Evolutionary conservation across 768 basidiomycete species (phyloP).

Genomic region (Lyophyllum shimeji): DNA sequence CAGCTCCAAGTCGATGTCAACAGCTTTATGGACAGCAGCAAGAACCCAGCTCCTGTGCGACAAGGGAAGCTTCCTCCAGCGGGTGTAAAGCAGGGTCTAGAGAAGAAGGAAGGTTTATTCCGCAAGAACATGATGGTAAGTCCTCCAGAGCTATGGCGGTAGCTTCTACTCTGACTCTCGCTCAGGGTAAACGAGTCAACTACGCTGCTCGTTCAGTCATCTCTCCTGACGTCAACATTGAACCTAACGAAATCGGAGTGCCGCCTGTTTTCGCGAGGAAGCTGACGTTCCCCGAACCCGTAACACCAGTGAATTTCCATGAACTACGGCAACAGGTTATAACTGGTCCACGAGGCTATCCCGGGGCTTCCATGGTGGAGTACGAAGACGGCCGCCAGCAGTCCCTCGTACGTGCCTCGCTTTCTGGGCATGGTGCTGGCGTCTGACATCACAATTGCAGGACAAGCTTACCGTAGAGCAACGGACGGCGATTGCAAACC

Average conservation of each 20-base stretch:
- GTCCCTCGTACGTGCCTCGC: slow-evolving; percentile 58
- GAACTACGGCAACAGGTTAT: slow-evolving; percentile 89
- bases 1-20: slow-evolving; percentile 95
- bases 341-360: slow-evolving; percentile 83
- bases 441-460: slow-evolving; percentile 35
- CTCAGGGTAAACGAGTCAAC: slow-evolving; percentile 99
- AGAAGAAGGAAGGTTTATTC: slow-evolving; percentile 99
- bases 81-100: slow-evolving; percentile 94
- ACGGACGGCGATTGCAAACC: slow-evolving; percentile 93
- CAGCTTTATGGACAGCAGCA: slow-evolving; percentile 94
- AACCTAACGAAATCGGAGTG: slow-evolving; percentile 97
- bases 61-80: slow-evolving; percentile 89
- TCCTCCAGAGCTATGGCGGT: no score
- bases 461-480: slow-evolving; percentile 87
- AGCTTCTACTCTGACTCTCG: no score
- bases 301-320: slow-evolving; percentile 88
- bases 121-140: slow-evolving; percentile 98
- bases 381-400: slow-evolving; percentile 91
- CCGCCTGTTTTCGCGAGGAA: slow-evolving; percentile 97
- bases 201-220: slow-evolving; percentile 99
- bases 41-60: slow-evolving; percentile 84
- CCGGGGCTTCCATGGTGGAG: slow-evolving; percentile 93
- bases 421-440: not conserved
- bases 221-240: slow-evolving; percentile 98
- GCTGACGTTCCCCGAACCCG: slow-evolving; percentile 96